Evolutionary conservation across 2,329 filamentous ascomycete species (phyloP).

Genomic region (Fusarium xylarioides): DNA sequence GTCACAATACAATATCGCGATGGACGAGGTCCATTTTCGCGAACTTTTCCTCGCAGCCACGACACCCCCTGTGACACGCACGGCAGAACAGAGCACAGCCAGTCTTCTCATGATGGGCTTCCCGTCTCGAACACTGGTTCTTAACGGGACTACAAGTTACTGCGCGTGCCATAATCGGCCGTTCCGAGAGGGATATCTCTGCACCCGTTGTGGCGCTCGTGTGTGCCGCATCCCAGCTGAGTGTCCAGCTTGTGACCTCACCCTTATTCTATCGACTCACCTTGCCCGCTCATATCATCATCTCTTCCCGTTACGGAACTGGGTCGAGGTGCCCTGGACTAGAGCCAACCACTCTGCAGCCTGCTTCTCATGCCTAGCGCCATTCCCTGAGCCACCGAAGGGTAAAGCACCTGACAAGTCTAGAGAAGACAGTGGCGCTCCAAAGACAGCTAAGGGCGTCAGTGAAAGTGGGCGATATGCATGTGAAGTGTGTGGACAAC

Average conservation of each 20-base stretch:
- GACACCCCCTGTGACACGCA: conserved; percentile 85
- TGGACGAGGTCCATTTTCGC: conserved; percentile 80
- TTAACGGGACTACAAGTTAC: conserved; percentile 71
- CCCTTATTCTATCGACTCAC: conserved; percentile 93
- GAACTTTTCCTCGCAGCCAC: conserved; percentile 90
- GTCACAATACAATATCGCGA: conserved; percentile 80
- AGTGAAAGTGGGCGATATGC: conserved; percentile 90
- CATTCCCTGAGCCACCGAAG: conserved; percentile 68
- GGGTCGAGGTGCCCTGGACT: conserved; percentile 88
- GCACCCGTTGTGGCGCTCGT: conserved; percentile 86
- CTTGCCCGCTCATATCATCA: conserved; percentile 93
- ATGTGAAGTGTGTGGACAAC: conserved; percentile 84
- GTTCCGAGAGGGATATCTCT: conserved; percentile 85
- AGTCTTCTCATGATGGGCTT: conserved; percentile 97
- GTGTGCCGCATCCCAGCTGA: conserved; percentile 91
- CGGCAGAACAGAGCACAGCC: conserved; percentile 65
- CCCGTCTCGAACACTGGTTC: conserved; percentile 82
- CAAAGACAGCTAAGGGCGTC: conserved; percentile 65
- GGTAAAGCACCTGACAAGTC: conserved; percentile 28
- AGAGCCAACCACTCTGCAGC: conserved; percentile 68
- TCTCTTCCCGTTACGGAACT: conserved; percentile 88
- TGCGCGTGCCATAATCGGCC: conserved; percentile 92
- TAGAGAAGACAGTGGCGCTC: conserved; percentile 34
- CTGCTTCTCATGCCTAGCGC: conserved; percentile 81
- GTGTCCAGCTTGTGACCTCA: conserved; percentile 90